Percentiles rank a stretch among this genome's conserved stretches.
phyloP scores from a whole-genome alignment of 306 rosid genomes.

The Medicago lupulina region DNA sequence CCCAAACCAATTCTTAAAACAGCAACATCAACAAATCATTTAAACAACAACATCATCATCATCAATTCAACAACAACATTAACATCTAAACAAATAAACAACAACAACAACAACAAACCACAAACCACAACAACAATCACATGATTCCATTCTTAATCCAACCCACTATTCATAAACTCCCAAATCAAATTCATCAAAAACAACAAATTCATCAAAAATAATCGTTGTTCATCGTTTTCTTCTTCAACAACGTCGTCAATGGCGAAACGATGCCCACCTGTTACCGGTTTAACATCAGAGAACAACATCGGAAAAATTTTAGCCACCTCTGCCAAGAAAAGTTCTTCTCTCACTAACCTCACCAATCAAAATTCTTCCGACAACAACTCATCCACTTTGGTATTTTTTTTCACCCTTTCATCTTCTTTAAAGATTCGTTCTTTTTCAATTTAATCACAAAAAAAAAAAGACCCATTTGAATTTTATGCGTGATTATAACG shows the following conservation, averaged over 20 bases:
- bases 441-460: background rate
- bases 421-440: background rate
- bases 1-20: too few species aligned
- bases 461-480: background rate
- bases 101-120: too few species aligned
- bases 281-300: constrained; percentile 9
- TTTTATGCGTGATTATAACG: background rate
- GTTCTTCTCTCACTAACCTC: constrained; percentile 83
- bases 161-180: too few species aligned
- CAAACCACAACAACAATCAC: too few species aligned
- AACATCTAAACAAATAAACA: too few species aligned
- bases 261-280: constrained; percentile 75
- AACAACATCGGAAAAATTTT: constrained; percentile 49
- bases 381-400: constrained; percentile 57
- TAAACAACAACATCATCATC: too few species aligned
- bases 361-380: constrained; percentile 61
- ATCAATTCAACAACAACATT: too few species aligned
- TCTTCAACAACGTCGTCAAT: constrained; percentile 78
- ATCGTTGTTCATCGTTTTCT: constrained; percentile 79
- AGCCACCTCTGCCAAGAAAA: constrained; percentile 67
- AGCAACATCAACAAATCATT: too few species aligned
- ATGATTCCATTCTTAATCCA: too few species aligned
- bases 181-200: too few species aligned
- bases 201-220: too few species aligned
- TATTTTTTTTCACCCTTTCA: constrained; percentile 37